A percentile compares a stretch with the other conserved stretches of the same genome.
These are phyloP conservation scores for Passalora sequoiae DNA, from an alignment of 2,329 filamentous ascomycete genomes.

Conservation along the genomic window DNA sequence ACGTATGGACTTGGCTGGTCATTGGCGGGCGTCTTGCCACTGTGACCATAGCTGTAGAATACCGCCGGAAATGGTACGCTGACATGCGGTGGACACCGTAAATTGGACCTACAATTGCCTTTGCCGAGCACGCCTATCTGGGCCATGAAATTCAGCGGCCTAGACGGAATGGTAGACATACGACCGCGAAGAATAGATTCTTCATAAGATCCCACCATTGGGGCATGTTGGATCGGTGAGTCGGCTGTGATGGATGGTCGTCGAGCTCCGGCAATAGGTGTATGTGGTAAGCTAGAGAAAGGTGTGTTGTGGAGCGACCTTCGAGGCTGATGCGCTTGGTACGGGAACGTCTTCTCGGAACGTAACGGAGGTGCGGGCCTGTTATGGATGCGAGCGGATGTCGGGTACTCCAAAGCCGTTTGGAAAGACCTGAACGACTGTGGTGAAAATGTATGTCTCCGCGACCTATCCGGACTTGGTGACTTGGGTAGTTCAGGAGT, in stretches of 20 bases:
- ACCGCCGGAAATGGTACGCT: conserved; percentile 88
- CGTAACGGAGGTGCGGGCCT: conserved; percentile 43
- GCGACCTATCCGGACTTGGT: conserved; percentile 46
- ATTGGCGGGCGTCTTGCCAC: conserved; percentile 59
- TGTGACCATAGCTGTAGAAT: conserved; percentile 84
- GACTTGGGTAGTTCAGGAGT: conserved; percentile 33
- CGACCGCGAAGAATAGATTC: conserved; percentile 90
- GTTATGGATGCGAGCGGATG: conserved; percentile 23
- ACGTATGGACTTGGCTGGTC: conserved; percentile 96
- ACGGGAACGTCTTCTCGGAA: conserved; percentile 59
- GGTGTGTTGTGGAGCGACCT: conserved; percentile 60
- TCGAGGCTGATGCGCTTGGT: conserved; percentile 73
- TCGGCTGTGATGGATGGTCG: conserved; percentile 69
- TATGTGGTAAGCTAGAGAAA: conserved; percentile 43
- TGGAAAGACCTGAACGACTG: conserved; percentile 50
- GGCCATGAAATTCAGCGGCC: conserved; percentile 84
- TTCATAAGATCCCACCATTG: conserved; percentile 96
- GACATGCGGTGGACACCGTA: conserved; percentile 84
- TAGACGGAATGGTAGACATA: conserved; percentile 95
- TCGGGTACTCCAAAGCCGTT: conserved; percentile 35
- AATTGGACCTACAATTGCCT: conserved; percentile 78
- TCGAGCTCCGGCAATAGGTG: conserved; percentile 47
- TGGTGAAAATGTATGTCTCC: conserved; percentile 69
- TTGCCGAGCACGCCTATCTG: conserved; percentile 91
- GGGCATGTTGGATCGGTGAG: conserved; percentile 78